Percentiles rank a stretch among this genome's conserved stretches.
Conservation (phyloP, 2,329 filamentous ascomycete species). For the Stagonosporopsis vannaccii region DNA sequence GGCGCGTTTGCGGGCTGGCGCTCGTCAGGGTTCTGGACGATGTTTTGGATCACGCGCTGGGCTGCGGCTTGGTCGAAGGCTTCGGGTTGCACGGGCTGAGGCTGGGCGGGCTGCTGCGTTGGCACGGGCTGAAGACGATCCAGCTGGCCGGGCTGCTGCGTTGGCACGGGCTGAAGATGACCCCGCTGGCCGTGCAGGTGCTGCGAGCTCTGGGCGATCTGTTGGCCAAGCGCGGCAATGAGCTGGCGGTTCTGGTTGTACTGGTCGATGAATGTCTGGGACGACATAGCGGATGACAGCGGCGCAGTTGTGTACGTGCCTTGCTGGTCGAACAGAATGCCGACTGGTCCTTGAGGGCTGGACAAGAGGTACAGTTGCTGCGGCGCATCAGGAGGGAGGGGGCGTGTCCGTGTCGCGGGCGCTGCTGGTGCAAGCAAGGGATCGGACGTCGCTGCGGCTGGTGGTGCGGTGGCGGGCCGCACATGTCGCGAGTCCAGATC, state of each 20-base stretch:
- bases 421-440: constrained; percentile 13
- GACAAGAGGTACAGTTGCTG: constrained; percentile 47
- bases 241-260: constrained; percentile 44
- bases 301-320: constrained; percentile 47
- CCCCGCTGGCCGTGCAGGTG: constrained; percentile 30
- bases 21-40: constrained; percentile 22
- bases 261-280: constrained; percentile 43
- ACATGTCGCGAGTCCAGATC: constrained; percentile 29
- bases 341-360: constrained; percentile 47
- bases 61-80: constrained; percentile 17
- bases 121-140: constrained; percentile 25
- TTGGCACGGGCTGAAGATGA: constrained; percentile 17
- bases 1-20: constrained; percentile 21
- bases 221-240: constrained; percentile 41
- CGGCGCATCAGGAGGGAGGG: constrained; percentile 27
- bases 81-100: constrained; percentile 18
- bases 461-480: background rate
- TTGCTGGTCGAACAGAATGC: constrained; percentile 45
- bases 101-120: constrained; percentile 22
- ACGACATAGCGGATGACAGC: constrained; percentile 35
- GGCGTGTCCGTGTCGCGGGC: constrained; percentile 5
- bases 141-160: constrained; percentile 24
- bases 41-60: constrained; percentile 22
- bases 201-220: constrained; percentile 32
- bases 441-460: constrained; percentile 9